Evolutionary conservation across 352 stramenopile genomes (phyloP).

Genomic region (Halophytophthora polymorphica): DNA sequence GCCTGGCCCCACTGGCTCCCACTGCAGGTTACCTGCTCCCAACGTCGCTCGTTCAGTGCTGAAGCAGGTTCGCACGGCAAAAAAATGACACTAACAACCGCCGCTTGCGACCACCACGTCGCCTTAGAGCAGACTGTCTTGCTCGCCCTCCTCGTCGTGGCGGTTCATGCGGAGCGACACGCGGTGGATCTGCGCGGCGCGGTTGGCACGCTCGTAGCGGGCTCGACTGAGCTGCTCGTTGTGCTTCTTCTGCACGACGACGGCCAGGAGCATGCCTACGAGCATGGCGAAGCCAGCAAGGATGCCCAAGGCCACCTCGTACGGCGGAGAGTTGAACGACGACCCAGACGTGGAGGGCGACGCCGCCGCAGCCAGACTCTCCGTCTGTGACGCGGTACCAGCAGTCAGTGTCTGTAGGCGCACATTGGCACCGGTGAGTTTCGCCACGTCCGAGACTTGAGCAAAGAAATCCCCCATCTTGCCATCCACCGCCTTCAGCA

Average conservation of each 20-base stretch:
- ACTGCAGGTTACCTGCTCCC: too few species aligned
- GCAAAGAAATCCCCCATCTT: slow-evolving; percentile 37
- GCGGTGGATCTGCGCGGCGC: slow-evolving; percentile 65
- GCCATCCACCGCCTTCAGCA: slow-evolving; percentile 43
- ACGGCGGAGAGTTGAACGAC: slow-evolving; percentile 50
- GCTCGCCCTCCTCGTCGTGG: slow-evolving; percentile 46
- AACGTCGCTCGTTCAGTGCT: too few species aligned
- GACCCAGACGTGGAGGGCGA: slow-evolving; percentile 8
- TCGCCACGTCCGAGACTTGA: slow-evolving; percentile 19
- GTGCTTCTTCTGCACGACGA: slow-evolving; percentile 56
- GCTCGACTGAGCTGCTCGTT: slow-evolving; percentile 53
- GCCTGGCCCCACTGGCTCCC: too few species aligned
- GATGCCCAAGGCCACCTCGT: slow-evolving; percentile 56
- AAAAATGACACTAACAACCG: slow-evolving; percentile 3
- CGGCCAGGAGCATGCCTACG: slow-evolving; percentile 55
- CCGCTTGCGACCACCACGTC: neutral
- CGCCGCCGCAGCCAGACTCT: slow-evolving; percentile 2
- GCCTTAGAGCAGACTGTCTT: slow-evolving; percentile 55
- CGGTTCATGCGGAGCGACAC: slow-evolving; percentile 75
- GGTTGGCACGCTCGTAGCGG: slow-evolving; percentile 54
- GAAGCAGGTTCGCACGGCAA: too few species aligned
- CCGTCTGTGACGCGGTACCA: too few species aligned
- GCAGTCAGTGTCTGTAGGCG: slow-evolving; percentile 19
- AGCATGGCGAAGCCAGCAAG: slow-evolving; percentile 52
- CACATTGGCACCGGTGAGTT: slow-evolving; percentile 29